Evolutionary conservation across 148 eudicot genomes (phyloP).

Genomic region (Pouteria glomerata): DNA sequence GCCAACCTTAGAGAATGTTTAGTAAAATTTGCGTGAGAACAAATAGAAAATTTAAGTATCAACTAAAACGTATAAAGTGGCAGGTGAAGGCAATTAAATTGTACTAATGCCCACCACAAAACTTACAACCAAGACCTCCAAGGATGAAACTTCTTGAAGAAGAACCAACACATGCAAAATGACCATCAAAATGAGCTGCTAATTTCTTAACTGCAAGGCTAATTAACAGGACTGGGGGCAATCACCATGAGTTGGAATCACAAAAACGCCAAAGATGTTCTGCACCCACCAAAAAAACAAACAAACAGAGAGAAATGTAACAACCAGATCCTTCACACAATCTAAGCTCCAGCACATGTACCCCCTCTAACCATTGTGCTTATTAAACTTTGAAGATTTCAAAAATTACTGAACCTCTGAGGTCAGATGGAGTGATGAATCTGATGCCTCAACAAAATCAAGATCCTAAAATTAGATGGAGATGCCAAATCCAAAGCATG

Average conservation of each 20-base stretch:
- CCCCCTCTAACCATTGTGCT: too few species aligned
- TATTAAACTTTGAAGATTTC: too few species aligned
- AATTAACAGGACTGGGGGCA: background rate
- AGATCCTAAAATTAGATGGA: too few species aligned
- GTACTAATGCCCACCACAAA: background rate
- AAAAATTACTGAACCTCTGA: too few species aligned
- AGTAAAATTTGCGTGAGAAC: background rate
- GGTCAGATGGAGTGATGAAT: too few species aligned
- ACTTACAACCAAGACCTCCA: background rate
- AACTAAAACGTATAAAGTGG: background rate
- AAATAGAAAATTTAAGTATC: background rate
- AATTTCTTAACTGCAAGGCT: background rate
- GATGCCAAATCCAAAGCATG: too few species aligned
- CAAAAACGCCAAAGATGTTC: too few species aligned
- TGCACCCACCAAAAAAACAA: background rate
- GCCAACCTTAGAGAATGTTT: conserved; percentile 51
- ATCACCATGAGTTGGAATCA: background rate
- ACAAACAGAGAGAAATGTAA: conserved; percentile 14
- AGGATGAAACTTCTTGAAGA: background rate
- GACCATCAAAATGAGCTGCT: background rate
- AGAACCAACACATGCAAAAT: background rate
- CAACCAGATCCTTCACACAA: too few species aligned
- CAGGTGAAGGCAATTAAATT: background rate
- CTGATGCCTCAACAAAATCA: too few species aligned
- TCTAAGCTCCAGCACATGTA: too few species aligned